Evolutionary conservation across 305 asterid genomes (phyloP).

Genomic region (Fraxinus velutina): DNA sequence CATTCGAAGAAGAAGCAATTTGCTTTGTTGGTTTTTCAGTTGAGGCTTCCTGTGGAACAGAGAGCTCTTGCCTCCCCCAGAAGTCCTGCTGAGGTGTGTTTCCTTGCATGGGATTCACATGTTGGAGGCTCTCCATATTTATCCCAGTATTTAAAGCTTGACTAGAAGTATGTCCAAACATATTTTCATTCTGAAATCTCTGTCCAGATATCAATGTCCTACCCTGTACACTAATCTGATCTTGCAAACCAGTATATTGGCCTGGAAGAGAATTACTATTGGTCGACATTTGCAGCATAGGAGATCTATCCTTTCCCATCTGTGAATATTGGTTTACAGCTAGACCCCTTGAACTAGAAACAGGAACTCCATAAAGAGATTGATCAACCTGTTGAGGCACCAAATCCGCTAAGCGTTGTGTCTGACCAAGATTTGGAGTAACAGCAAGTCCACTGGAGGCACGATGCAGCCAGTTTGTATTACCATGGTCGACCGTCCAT

Average conservation of each 20-base stretch:
- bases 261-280: conserved; percentile 47
- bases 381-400: conserved; percentile 68
- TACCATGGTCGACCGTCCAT: conserved; percentile 53
- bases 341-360: conserved; percentile 67
- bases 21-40: conserved; percentile 35
- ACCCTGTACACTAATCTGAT: conserved; percentile 44
- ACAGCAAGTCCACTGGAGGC: conserved; percentile 40
- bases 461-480: conserved; percentile 56
- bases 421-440: conserved; percentile 50
- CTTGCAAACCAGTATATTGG: conserved; percentile 39
- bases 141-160: conserved; percentile 34
- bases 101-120: conserved; percentile 43
- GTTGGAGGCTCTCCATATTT: conserved; percentile 47
- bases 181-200: conserved; percentile 49
- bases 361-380: conserved; percentile 82
- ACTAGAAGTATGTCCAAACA: conserved; percentile 41
- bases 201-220: conserved; percentile 43
- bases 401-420: conserved; percentile 45
- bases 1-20: conserved; percentile 43
- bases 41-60: conserved; percentile 37
- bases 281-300: conserved; percentile 45
- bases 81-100: conserved; percentile 38
- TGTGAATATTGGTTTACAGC: conserved; percentile 52
- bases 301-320: conserved; percentile 42
- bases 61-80: conserved; percentile 41